These are phyloP conservation scores for Rhytidhysteron rufulum DNA, from an alignment of 2,329 filamentous ascomycete species.

Conservation along the genomic window DNA sequence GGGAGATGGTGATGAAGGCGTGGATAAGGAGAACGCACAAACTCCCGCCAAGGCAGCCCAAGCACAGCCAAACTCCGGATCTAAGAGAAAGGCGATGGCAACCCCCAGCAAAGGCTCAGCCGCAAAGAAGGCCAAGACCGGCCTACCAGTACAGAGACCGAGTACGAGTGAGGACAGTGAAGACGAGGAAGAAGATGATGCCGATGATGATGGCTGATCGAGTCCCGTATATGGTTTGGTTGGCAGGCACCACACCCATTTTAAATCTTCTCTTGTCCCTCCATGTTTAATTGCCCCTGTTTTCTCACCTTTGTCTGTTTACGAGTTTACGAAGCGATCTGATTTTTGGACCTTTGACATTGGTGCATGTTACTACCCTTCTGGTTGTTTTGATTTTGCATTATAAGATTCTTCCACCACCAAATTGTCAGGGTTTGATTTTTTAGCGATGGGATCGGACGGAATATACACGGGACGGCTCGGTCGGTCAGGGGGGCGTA, in stretches of 20 bases:
- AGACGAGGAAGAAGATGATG: conserved; percentile 48
- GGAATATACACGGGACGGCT: conserved; percentile 14
- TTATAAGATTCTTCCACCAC: conserved; percentile 16
- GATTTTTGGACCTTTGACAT: conserved; percentile 25
- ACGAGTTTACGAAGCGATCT: conserved; percentile 37
- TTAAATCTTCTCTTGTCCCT: conserved; percentile 5
- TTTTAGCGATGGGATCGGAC: conserved; percentile 20
- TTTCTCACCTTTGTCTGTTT: conserved; percentile 22
- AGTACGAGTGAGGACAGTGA: conserved; percentile 53
- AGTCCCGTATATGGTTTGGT: background rate
- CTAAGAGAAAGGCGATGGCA: conserved; percentile 27
- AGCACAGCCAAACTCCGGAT: conserved; percentile 12
- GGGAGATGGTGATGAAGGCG: conserved; percentile 26
- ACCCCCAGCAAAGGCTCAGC: conserved; percentile 26
- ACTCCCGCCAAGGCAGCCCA: conserved; percentile 21
- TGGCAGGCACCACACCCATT: conserved; percentile 4
- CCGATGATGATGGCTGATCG: conserved; percentile 43
- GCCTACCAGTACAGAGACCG: conserved; percentile 27
- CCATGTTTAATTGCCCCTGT: conserved; percentile 10
- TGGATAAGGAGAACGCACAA: conserved; percentile 38
- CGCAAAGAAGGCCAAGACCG: conserved; percentile 50
- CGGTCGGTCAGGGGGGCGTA: background rate
- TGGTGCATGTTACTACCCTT: conserved; percentile 28
- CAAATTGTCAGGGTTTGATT: conserved; percentile 22
- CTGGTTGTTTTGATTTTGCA: conserved; percentile 14